Evolutionary conservation across 352 stramenopile species (phyloP).

Genomic region (Phytophthora sp.): DNA sequence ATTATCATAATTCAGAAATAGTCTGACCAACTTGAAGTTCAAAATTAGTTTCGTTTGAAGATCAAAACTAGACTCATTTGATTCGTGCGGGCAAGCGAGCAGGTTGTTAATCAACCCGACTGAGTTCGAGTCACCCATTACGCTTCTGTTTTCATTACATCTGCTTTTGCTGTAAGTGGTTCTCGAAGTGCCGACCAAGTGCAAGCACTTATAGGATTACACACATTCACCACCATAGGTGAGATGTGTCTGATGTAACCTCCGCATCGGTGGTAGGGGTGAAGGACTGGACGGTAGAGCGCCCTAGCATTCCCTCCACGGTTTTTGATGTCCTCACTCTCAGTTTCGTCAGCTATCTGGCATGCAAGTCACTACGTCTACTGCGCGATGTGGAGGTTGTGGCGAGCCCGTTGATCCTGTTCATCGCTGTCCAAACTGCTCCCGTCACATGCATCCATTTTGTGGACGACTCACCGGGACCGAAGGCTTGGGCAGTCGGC

Average conservation of each 20-base stretch:
- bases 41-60: too few relatives aligned
- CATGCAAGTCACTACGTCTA: not conserved
- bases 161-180: not conserved
- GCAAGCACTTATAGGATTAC: not conserved
- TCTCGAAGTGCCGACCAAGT: constrained; percentile 7
- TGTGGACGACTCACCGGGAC: not conserved
- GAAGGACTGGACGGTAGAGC: not conserved
- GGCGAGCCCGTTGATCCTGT: not conserved
- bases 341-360: not conserved
- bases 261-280: constrained; percentile 1
- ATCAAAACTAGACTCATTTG: too few relatives aligned
- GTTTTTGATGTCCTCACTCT: too few relatives aligned
- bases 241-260: constrained; percentile 5
- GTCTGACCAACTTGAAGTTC: not conserved
- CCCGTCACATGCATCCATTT: not conserved
- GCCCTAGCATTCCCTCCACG: too few relatives aligned
- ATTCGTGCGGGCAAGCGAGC: not conserved
- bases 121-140: not conserved
- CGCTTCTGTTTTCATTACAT: not conserved
- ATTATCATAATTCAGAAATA: not conserved
- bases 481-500: not conserved
- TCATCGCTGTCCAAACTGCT: not conserved
- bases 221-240: not conserved
- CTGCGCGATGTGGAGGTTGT: not conserved
- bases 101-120: too few relatives aligned